Evolutionary conservation across 805 yeast genomes (phyloP), one percentile per base, ranked within the genome.

Genomic region (Myxozyma sirexii): DNA sequence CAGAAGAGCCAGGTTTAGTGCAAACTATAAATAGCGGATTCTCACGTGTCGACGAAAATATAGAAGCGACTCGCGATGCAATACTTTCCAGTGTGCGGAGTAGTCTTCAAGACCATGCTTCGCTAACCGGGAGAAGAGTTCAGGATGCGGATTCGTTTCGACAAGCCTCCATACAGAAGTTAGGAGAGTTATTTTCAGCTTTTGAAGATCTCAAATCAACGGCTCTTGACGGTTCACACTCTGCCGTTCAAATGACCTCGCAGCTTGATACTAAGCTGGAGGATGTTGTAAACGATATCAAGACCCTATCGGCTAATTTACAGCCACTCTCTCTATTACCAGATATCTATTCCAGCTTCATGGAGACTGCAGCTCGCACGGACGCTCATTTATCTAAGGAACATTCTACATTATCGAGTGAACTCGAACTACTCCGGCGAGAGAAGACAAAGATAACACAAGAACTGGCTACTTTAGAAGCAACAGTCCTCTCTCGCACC

Each of bases 401-500:
- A 55, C 41, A 38, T 13, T 5, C 59, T 51, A 38, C 23, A 65
- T 13, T 59, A 42, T n/a, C 67, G 65, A 7, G 41, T 2, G 61
- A 66, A 6, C 53, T 74, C 0, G 15, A 55, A 3, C 51, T 46
- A 3, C 62, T 74, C 0, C 52, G 59, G 1, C 60, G 52, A 8
- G 38, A 67, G 17, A 70, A 69, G 48, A 24, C 60, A 0, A 57
- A 54, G 33, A 29, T 73, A 24, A 68, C 67, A 15, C 44, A 67
- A 1, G 65, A 62, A 26, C 17, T 70, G 8, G 69, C 69, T 6
- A 13, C 54, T 1, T 55, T 76, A 47, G 68, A 70, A 21, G 57
- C 71, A 2, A 68, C 67, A 2, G 67, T 75, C 19, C 6, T 48
- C 1, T 31, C 60, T 15, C 67, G 76, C 12, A 67, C 68, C 13